Conservation (phyloP, 176 grass and related monocot genomes). For the Tillandsia fasciculata region DNA sequence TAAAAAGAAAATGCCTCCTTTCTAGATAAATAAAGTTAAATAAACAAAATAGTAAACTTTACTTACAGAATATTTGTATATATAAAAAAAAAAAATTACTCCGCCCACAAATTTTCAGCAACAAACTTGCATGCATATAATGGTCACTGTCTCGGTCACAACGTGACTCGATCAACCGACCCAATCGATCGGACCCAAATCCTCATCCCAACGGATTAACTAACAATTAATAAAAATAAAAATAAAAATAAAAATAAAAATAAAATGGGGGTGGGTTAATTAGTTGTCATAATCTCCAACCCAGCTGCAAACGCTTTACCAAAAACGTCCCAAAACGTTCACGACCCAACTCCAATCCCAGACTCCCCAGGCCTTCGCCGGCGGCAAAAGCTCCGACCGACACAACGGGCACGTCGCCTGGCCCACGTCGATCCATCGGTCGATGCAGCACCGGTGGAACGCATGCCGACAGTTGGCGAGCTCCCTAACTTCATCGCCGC, state of each 20-base stretch:
- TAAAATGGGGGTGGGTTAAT: neutral
- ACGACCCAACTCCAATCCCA: constrained; percentile 10
- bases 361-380: constrained; percentile 9
- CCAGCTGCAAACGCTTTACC: neutral
- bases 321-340: constrained; percentile 5
- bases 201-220: no score
- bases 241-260: neutral
- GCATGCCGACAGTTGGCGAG: constrained; percentile 67
- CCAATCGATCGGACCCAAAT: no score
- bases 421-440: constrained; percentile 65
- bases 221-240: neutral
- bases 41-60: no score
- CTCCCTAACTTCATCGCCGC: constrained; percentile 39
- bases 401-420: constrained; percentile 63
- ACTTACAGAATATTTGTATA: no score
- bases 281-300: neutral
- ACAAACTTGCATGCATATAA: no score
- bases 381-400: constrained; percentile 41
- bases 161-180: no score
- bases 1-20: no score
- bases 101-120: no score
- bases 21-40: no score
- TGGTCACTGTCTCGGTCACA: no score
- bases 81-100: no score
- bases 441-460: constrained; percentile 65